Evolutionary conservation across 148 eudicot genomes (phyloP), one percentile per base, ranked within the genome.

Genomic region (Rhododendron kiyosumense): DNA sequence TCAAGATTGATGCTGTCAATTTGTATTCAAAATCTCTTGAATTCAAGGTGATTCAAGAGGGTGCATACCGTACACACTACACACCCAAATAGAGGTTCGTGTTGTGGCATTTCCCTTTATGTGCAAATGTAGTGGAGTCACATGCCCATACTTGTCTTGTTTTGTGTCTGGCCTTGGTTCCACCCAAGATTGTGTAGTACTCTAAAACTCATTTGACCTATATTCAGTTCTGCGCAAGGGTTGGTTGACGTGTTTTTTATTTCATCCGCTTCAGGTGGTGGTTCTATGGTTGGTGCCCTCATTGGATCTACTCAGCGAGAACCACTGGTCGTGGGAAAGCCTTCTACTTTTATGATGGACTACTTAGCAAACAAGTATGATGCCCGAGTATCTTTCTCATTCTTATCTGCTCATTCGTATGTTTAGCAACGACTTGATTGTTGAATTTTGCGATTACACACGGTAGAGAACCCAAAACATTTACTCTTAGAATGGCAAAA

Each of bases 301-400:
- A 52, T 88, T 83, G 99, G 99, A 78, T 95, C 99, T 83, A 89
- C 94, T 87, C 91, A 97, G 85, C 94, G 89, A 65, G 98, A 97
- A 88, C 99, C 99, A 18, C 87, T 92, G 92, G 98, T 95, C 67
- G 99, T 97, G 22, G 99, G 98, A 54, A 97, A 97, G 88, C 98
- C 99, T 69, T 97, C 99, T 43, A 97, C 99, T 77, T 94, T 97
- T 91, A 95, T 97, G 99, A 97, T 97, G 99, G 99, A 97, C 86
- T 95, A 95, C 86, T 54, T 97, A 71, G 93, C 98, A 85, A 85
- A 93, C 36, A 82, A 95, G 99, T 97, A 95, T 41, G 94, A 17
- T 83, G 5, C 51, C 18, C 26, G 4, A 28, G 45, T n/a, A 59
- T 34, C 26, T 82, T 20, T 76, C 38, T 41, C 49, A 48, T 84